Evolutionary conservation across 768 basidiomycete genomes (phyloP).

Genomic region (Russula virescens): DNA sequence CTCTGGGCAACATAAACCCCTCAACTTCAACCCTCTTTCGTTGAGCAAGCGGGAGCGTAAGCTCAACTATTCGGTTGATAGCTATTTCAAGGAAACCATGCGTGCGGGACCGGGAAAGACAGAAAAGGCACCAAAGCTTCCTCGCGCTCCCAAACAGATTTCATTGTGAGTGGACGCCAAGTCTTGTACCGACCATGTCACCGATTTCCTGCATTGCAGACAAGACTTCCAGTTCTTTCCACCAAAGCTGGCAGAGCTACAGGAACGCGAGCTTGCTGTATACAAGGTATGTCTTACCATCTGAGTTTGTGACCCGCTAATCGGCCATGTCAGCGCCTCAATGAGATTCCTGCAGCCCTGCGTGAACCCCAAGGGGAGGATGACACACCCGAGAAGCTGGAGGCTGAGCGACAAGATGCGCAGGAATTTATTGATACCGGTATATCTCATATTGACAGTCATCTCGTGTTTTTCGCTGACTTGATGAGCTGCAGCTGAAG

Average conservation of each 20-base stretch:
- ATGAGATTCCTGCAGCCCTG: slow-evolving; percentile 57
- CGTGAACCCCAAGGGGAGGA: slow-evolving; percentile 65
- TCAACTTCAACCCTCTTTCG: slow-evolving; percentile 75
- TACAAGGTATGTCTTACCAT: slow-evolving; percentile 49
- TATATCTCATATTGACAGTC: slow-evolving; percentile 29
- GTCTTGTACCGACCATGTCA: not conserved
- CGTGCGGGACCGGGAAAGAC: slow-evolving; percentile 71
- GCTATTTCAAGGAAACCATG: slow-evolving; percentile 91
- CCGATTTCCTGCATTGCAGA: slow-evolving; percentile 35
- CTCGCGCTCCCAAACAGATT: slow-evolving; percentile 85
- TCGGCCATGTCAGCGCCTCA: slow-evolving; percentile 42
- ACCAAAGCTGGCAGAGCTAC: slow-evolving; percentile 66
- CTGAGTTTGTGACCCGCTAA: not conserved
- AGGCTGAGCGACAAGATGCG: slow-evolving; percentile 69
- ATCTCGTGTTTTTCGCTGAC: not conserved
- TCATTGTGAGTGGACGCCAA: slow-evolving; percentile 49
- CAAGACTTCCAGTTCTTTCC: slow-evolving; percentile 99
- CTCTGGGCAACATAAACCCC: slow-evolving; percentile 60
- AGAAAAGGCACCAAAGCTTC: slow-evolving; percentile 77
- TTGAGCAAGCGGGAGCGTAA: slow-evolving; percentile 92
- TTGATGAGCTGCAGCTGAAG: slow-evolving; percentile 56
- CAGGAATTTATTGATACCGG: slow-evolving; percentile 88
- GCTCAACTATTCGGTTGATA: slow-evolving; percentile 90
- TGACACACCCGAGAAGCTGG: slow-evolving; percentile 78
- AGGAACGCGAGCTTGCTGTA: slow-evolving; percentile 80